Evolutionary conservation across 1,284 basidiomycete species (phyloP).

Genomic region (Inonotus obliquus): DNA sequence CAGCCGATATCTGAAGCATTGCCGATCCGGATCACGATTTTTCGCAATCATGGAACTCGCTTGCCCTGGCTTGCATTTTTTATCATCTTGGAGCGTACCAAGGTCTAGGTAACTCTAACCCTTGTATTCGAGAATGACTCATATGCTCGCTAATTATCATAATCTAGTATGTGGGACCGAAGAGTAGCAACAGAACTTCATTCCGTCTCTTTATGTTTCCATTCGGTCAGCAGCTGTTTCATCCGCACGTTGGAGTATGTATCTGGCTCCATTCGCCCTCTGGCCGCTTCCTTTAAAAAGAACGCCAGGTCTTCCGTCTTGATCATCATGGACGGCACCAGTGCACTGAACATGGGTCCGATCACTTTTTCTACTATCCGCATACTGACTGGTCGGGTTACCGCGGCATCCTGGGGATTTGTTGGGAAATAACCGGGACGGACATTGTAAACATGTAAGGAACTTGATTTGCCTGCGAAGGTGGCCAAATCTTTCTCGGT

Average conservation of each 20-base stretch:
- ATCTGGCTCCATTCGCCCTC: background rate
- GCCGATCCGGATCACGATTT: no score
- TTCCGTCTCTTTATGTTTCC: background rate
- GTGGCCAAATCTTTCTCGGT: slow-evolving; percentile 14
- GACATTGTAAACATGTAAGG: slow-evolving; percentile 3
- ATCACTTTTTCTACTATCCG: background rate
- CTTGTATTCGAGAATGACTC: background rate
- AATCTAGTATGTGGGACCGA: background rate
- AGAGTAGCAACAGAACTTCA: background rate
- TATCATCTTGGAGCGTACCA: no score
- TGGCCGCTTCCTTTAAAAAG: slow-evolving; percentile 8
- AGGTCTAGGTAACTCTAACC: no score
- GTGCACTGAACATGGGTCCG: background rate
- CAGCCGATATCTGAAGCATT: no score
- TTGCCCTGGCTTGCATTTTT: no score
- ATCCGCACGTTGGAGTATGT: slow-evolving; percentile 9
- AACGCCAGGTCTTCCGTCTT: slow-evolving; percentile 5
- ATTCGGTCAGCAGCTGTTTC: slow-evolving; percentile 2
- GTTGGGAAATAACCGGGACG: slow-evolving; percentile 20
- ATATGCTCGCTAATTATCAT: background rate
- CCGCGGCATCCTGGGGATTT: slow-evolving; percentile 5
- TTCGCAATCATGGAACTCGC: no score
- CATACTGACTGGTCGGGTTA: background rate
- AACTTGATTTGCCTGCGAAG: background rate
- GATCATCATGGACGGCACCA: background rate